Base-by-base conservation (phyloP, 1,284 basidiomycete species). In the Abortiporus biennis region DNA sequence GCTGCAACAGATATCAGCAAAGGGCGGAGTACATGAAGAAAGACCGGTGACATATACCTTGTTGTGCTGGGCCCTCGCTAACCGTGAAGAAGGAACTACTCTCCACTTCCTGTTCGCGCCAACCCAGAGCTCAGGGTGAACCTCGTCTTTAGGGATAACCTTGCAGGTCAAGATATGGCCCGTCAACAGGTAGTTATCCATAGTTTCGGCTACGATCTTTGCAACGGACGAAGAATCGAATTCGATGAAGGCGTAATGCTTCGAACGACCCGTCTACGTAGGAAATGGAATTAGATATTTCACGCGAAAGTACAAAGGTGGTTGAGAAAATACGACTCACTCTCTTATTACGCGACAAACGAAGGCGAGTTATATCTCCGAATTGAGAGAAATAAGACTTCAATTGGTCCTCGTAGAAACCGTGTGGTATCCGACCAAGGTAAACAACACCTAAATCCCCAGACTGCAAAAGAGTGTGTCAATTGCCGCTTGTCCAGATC, bases 161-260 rank as follows among this genome's bases (percentile, higher is more conserved):
- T 87, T 84, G 68, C 95, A 97, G 47, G 80, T 81, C 37, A 99
- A 72, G 50, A 99, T 83, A 56, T 96, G 92, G 3, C 94, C 94
- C 72, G 89, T 81, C 51, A 99, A 73, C 22, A 99, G 78, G 64
- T 98, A 99, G 68, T 98, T 98, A 74, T 99, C 81, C 95, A 99
- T 98, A 35, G 96, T 99, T 58, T 99, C 96, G 4, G 89, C 86
- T 8, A 98, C 96, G 49, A 99, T 97, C 58, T 91, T 69, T 0
- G 95, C 94, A 33, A 99, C 94, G 1, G 88, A 78, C 12, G 78
- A 74, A 27, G 91, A 92, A 45, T 85, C 80, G 61, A 99, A 96
- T 65, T 99, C 95, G 57, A 99, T 74, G 68, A 97, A 99, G 2
- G 80, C 95, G 63, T 97, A 99, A 65, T 98, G 95, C 65, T 96